phyloP scores from a whole-genome alignment of 805 yeast genomes.

The Trichomonascus vanleenenianus region DNA sequence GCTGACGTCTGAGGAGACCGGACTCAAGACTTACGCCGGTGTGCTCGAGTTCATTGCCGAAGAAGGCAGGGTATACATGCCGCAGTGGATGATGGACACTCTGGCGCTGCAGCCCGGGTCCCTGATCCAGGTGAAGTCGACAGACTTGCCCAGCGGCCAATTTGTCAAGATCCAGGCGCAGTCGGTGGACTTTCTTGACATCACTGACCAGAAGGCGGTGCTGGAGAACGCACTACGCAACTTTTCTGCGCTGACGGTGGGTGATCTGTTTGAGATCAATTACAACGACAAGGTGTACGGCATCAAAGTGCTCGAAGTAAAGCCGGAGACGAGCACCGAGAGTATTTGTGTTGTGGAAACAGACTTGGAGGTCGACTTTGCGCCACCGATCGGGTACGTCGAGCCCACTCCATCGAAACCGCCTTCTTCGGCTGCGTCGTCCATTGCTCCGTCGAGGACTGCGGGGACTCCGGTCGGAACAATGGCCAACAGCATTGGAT shows the following conservation, averaged over 20 bases:
- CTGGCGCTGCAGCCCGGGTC: conserved; percentile 68
- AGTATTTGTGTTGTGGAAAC: conserved; percentile 96
- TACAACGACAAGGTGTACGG: conserved; percentile 75
- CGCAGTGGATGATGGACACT: conserved; percentile 93
- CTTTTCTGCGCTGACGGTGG: conserved; percentile 78
- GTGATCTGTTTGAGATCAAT: conserved; percentile 75
- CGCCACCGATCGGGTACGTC: conserved; percentile 97
- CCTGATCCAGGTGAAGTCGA: conserved; percentile 58
- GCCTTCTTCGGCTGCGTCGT: conserved; percentile 4
- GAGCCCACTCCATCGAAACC: conserved; percentile 51
- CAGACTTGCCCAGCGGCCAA: conserved; percentile 76
- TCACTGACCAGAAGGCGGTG: conserved; percentile 94
- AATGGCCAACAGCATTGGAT: conserved; percentile 70
- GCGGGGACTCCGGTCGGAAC: conserved; percentile 18
- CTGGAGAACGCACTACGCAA: conserved; percentile 85
- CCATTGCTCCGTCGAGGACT: conserved; percentile 11
- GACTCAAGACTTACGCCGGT: conserved; percentile 72
- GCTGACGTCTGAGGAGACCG: conserved; percentile 57
- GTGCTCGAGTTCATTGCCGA: conserved; percentile 95
- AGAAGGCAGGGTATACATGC: conserved; percentile 91
- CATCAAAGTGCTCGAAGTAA: conserved; percentile 78
- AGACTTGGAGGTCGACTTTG: conserved; percentile 93
- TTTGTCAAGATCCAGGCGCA: conserved; percentile 96
- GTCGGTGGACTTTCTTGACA: conserved; percentile 84
- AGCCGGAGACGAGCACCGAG: conserved; percentile 56